A percentile compares a stretch with the other conserved stretches of the same genome.
These are phyloP conservation scores for Leucocoprinus leucothites DNA, from an alignment of 768 basidiomycete species.

Conservation along the genomic window DNA sequence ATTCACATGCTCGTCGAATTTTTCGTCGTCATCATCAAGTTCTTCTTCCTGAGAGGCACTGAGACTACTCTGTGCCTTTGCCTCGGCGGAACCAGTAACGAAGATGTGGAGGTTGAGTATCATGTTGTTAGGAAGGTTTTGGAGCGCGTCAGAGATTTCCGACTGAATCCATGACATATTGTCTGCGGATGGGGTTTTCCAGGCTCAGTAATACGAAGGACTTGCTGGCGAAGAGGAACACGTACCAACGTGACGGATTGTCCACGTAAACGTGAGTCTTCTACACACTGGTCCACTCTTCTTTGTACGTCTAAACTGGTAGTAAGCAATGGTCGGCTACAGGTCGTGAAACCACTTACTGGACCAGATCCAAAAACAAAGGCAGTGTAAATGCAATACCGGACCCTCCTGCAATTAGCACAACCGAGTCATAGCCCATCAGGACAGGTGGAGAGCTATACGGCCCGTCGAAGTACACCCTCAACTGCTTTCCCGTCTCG, in stretches of 20 bases:
- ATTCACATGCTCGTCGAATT: not conserved
- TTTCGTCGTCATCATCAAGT: slow-evolving; percentile 1
- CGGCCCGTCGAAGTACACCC: slow-evolving; percentile 53
- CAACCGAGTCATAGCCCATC: slow-evolving; percentile 32
- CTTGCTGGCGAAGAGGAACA: not conserved
- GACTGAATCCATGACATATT: slow-evolving; percentile 47
- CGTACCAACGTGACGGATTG: slow-evolving; percentile 38
- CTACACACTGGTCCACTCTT: slow-evolving; percentile 23
- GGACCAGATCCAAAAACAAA: slow-evolving; percentile 38
- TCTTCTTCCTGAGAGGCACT: slow-evolving; percentile 3
- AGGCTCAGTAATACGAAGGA: not conserved
- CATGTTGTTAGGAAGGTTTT: slow-evolving; percentile 25
- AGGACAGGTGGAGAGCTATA: slow-evolving; percentile 38
- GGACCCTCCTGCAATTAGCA: slow-evolving; percentile 48
- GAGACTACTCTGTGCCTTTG: not conserved
- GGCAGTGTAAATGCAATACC: slow-evolving; percentile 48
- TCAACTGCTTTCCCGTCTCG: slow-evolving; percentile 14
- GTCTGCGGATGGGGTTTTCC: slow-evolving; percentile 15
- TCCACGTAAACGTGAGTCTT: slow-evolving; percentile 40
- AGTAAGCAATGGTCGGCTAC: not conserved
- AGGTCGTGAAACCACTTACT: slow-evolving; percentile 23
- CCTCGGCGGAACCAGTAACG: slow-evolving; percentile 27
- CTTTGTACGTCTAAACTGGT: slow-evolving; percentile 23
- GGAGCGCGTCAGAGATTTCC: slow-evolving; percentile 28
- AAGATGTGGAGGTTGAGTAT: slow-evolving; percentile 37